Conservation (phyloP, 345 rosid species). For the Hibiscus syriacus region DNA sequence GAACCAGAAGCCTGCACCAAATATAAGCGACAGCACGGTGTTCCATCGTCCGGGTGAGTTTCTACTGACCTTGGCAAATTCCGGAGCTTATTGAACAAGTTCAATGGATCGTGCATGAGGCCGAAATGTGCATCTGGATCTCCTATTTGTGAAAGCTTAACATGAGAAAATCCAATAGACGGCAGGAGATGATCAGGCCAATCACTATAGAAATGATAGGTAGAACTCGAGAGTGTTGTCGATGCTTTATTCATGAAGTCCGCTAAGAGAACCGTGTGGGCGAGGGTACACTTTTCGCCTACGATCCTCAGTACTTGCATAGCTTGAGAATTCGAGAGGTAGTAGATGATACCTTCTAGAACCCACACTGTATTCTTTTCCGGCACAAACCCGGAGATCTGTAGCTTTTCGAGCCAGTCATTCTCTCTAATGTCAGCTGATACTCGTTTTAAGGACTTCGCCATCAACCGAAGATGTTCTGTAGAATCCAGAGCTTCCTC, state of each 20-base stretch:
- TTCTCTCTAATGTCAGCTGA: slow-evolving; percentile 65
- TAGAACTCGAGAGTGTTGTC: slow-evolving; percentile 55
- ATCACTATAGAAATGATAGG: slow-evolving; percentile 80
- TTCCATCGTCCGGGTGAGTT: slow-evolving; percentile 81
- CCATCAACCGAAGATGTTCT: slow-evolving; percentile 40
- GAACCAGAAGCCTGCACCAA: too few species aligned
- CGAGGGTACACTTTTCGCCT: slow-evolving; percentile 53
- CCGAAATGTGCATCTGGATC: slow-evolving; percentile 93
- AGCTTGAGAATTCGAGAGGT: too few species aligned
- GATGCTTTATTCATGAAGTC: slow-evolving; percentile 93
- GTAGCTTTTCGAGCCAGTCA: slow-evolving; percentile 69
- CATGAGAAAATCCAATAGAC: too few species aligned
- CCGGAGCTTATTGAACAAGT: slow-evolving; percentile 79
- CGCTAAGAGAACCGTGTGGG: slow-evolving; percentile 70
- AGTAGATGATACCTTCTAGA: too few species aligned
- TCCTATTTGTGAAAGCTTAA: too few species aligned
- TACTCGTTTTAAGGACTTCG: slow-evolving; percentile 70
- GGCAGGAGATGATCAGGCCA: too few species aligned
- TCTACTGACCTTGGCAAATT: slow-evolving; percentile 65
- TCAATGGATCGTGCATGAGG: slow-evolving; percentile 58
- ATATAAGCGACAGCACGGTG: slow-evolving; percentile 82
- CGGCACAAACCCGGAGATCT: too few species aligned
- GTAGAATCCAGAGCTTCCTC: slow-evolving; percentile 48
- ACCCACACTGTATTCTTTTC: too few species aligned
- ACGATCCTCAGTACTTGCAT: slow-evolving; percentile 80